phyloP scores from a whole-genome alignment of 352 stramenopile genomes.

The Nothophytophthora sp. region DNA sequence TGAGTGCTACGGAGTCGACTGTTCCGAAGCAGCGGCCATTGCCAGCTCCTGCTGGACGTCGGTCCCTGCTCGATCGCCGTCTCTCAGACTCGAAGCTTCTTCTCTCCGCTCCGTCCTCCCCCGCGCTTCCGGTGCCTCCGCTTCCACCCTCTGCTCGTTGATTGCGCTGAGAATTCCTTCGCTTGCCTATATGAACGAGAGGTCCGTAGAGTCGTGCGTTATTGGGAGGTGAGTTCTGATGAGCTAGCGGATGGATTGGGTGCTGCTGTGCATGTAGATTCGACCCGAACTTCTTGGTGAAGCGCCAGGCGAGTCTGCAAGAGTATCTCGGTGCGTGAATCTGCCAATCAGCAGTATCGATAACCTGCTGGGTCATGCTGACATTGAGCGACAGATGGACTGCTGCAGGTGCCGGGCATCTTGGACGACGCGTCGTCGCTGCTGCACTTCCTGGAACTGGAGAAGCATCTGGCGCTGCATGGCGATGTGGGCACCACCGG shows the following conservation, averaged over 20 bases:
- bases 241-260: conserved; percentile 5
- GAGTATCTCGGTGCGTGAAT: conserved; percentile 58
- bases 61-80: no score
- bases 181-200: not conserved
- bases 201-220: not conserved
- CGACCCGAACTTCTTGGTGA: conserved; percentile 80
- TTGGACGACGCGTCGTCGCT: conserved; percentile 75
- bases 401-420: conserved; percentile 73
- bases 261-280: conserved; percentile 45
- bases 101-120: conserved; percentile 8
- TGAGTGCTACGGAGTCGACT: conserved; percentile 10
- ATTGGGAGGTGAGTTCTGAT: conserved; percentile 1
- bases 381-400: conserved; percentile 26
- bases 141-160: not conserved
- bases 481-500: conserved; percentile 41
- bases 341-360: not conserved
- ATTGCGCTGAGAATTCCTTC: conserved; percentile 39
- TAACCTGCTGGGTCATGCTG: not conserved
- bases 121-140: not conserved
- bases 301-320: conserved; percentile 74
- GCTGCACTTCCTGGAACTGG: conserved; percentile 79
- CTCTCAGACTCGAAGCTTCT: no score
- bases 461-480: conserved; percentile 76
- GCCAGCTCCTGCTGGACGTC: not conserved
- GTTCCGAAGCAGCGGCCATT: conserved; percentile 11